Evolutionary conservation across 306 rosid genomes (phyloP).

Genomic region (Corylus heterophylla): DNA sequence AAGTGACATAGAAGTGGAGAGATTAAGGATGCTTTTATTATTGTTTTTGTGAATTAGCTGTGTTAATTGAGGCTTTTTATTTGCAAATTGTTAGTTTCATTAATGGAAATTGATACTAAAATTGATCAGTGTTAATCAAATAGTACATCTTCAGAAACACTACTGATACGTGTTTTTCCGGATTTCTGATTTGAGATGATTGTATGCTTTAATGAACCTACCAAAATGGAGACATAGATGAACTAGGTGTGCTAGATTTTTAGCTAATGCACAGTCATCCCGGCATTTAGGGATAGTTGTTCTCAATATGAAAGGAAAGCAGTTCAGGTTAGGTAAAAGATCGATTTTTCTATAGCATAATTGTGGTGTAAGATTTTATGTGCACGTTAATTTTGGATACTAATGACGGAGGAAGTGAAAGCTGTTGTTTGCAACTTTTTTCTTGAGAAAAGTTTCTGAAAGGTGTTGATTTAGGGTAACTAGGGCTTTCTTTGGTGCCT

Average conservation of each 20-base stretch:
- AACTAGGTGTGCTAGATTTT: background rate
- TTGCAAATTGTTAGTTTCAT: slow-evolving; percentile 1
- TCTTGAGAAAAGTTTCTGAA: background rate
- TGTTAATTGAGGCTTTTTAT: background rate
- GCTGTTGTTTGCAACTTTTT: background rate
- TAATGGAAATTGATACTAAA: background rate
- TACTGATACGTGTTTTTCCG: background rate
- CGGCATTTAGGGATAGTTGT: background rate
- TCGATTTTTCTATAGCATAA: background rate
- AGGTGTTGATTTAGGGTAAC: slow-evolving; percentile 2
- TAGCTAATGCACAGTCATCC: background rate
- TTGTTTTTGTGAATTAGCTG: slow-evolving; percentile 3
- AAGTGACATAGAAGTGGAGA: background rate
- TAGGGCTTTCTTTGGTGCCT: slow-evolving; percentile 9
- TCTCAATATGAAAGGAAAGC: background rate
- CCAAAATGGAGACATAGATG: background rate
- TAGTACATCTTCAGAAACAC: background rate
- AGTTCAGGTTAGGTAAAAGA: background rate
- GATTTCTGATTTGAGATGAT: background rate
- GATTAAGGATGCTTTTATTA: background rate
- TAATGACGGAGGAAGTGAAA: background rate
- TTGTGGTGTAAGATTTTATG: background rate
- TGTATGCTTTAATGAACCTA: background rate
- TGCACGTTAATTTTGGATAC: background rate
- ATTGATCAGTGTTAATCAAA: background rate